phyloP scores from a whole-genome alignment of 2,329 filamentous ascomycete genomes.

The Alternaria hordeiaustralica region DNA sequence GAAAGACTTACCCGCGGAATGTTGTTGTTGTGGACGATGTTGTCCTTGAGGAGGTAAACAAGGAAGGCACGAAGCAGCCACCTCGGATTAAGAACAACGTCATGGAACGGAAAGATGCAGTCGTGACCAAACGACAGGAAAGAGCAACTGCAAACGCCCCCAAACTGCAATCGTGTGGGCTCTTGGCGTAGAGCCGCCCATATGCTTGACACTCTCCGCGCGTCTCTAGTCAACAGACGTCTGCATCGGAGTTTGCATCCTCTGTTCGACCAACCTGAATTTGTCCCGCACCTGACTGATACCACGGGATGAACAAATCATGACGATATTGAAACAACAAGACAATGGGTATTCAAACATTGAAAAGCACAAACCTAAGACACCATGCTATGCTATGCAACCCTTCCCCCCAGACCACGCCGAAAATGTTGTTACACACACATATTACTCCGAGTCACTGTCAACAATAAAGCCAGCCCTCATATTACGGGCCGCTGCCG shows the following conservation, averaged over 20 bases:
- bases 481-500: slow-evolving; percentile 43
- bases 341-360: background rate
- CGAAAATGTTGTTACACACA: too few relatives aligned
- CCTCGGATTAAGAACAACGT: slow-evolving; percentile 13
- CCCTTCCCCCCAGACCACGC: background rate
- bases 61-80: slow-evolving; percentile 22
- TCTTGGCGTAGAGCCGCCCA: background rate
- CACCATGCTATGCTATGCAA: background rate
- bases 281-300: too few relatives aligned
- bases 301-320: background rate
- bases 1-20: slow-evolving; percentile 22
- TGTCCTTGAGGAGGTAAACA: slow-evolving; percentile 17
- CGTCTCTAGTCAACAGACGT: background rate
- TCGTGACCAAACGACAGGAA: background rate
- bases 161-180: background rate
- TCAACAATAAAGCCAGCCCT: slow-evolving; percentile 55
- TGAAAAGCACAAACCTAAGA: background rate
- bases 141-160: background rate
- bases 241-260: background rate
- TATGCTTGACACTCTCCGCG: background rate
- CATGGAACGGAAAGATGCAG: slow-evolving; percentile 6
- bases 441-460: slow-evolving; percentile 50
- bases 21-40: slow-evolving; percentile 10
- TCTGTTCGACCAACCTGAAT: background rate
- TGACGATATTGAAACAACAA: background rate